Base-by-base conservation (phyloP, 2,329 filamentous ascomycete species). In the Penicillium sp. region DNA sequence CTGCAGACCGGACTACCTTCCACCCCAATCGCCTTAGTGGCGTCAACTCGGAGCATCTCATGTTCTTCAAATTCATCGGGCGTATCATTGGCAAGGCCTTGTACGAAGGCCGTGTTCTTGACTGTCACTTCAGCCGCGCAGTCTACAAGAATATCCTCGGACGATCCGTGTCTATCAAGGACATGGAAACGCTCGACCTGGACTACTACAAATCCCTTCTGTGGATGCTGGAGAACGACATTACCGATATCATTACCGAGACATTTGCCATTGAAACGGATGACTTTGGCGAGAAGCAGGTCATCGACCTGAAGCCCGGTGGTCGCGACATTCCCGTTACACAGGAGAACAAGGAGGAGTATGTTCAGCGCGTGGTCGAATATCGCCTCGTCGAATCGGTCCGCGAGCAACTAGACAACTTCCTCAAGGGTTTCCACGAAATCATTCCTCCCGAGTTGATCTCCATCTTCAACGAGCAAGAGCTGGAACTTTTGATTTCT, bases 41-140 rank as follows among this genome's bases (percentile, higher is more conserved):
- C 42, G 87, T 97, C 82, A 99, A 99, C 71, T 87, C 90, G 34
- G 93, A 99, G 75, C 95, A 99, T 79, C 76, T 97, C 56, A 86
- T 91, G 80, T 99, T 97, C 83, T 99, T 99, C 85, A 97, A 97
- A 72, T 99, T 99, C 76, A 97, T 99, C 67, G 94, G 94, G 40
- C 90, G 94, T 47, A 91, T 99, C 75, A 99, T 99, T 65, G 95
- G 94, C 67, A 99, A 99, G 76, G 94, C 94, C 37, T 82, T 99
- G 46, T 99, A 97, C 73, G 95, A 99, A 77, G 90, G 91, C 44
- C 89, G 94, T 54, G 86, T 99, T 35, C 86, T 99, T 31, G 94
- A 99, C 74, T 99, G 94, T 75, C 96, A 97, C 81, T 99, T 99
- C 79, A 97, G 93, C 76, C 87, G 94, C 69, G 95, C 95, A 15